A percentile compares a stretch with the other conserved stretches of the same genome.
phyloP scores from a whole-genome alignment of 2,329 filamentous ascomycete genomes.

The Dothiorella sarmentorum region DNA sequence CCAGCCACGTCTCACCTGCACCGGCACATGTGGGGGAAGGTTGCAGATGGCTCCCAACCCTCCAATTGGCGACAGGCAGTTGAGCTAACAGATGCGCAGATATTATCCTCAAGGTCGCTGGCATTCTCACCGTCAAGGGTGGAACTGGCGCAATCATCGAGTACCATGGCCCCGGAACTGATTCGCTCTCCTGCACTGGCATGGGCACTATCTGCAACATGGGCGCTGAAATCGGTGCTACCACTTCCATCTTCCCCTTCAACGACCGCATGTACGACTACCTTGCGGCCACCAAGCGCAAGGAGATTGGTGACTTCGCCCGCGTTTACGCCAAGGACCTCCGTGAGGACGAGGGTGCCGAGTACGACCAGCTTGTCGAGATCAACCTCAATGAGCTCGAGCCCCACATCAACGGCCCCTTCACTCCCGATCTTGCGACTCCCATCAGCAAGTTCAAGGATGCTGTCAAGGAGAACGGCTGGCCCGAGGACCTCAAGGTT shows the following conservation, averaged over 20 bases:
- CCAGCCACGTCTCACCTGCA: background rate
- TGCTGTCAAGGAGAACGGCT: slow-evolving; percentile 88
- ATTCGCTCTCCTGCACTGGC: slow-evolving; percentile 74
- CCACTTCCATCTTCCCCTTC: slow-evolving; percentile 95
- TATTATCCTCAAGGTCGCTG: slow-evolving; percentile 95
- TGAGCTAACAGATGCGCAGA: slow-evolving; percentile 50
- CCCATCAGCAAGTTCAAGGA: slow-evolving; percentile 97
- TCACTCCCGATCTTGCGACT: slow-evolving; percentile 96
- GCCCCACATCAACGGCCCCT: slow-evolving; percentile 97
- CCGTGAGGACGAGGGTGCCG: slow-evolving; percentile 78
- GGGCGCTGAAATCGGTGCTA: slow-evolving; percentile 69
- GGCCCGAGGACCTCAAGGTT: slow-evolving; percentile 95
- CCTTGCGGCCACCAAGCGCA: slow-evolving; percentile 84
- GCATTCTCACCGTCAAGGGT: slow-evolving; percentile 95
- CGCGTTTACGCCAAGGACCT: slow-evolving; percentile 82
- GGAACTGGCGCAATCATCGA: slow-evolving; percentile 90
- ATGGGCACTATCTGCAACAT: slow-evolving; percentile 75
- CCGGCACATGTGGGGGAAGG: background rate
- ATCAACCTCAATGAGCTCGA: slow-evolving; percentile 94
- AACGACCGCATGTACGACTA: slow-evolving; percentile 98
- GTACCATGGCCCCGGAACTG: slow-evolving; percentile 69
- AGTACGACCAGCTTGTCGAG: slow-evolving; percentile 95
- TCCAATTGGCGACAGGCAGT: background rate
- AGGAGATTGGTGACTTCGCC: slow-evolving; percentile 85
- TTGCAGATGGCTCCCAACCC: background rate